A percentile compares a stretch with the other conserved stretches of the same genome.
phyloP scores from a whole-genome alignment of 495 filamentous ascomycete species.

The Glutinoglossum americanum region DNA sequence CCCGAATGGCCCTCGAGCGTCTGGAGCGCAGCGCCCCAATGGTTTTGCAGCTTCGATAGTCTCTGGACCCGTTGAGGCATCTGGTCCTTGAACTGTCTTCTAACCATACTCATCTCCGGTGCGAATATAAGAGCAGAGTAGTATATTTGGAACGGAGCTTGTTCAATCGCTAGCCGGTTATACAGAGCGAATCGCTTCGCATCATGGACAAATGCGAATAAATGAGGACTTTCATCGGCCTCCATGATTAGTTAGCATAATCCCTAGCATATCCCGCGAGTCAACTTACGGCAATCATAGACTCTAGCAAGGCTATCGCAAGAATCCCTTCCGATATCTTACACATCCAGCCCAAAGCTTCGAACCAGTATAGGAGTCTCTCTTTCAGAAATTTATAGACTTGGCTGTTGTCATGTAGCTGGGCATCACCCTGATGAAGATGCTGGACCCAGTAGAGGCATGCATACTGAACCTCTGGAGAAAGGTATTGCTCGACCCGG shows the following conservation, averaged over 20 bases:
- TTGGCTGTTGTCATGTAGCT: not conserved
- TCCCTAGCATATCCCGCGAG: not conserved
- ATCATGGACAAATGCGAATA: not conserved
- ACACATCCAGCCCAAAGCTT: not conserved
- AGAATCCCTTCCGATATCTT: not conserved
- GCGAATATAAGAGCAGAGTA: not conserved
- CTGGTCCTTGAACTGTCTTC: not conserved
- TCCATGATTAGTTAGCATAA: not conserved
- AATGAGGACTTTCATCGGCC: not conserved
- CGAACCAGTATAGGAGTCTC: not conserved
- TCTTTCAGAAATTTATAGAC: not conserved
- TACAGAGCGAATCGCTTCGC: not conserved
- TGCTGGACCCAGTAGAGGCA: conserved; percentile 28
- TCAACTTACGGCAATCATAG: not conserved
- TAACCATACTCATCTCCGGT: not conserved
- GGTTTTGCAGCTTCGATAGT: not conserved
- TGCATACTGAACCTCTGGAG: conserved; percentile 17
- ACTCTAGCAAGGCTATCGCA: not conserved
- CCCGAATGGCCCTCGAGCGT: conserved; percentile 74
- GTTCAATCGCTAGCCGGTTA: not conserved
- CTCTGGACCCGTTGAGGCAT: not conserved
- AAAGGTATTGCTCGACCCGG: conserved; percentile 12
- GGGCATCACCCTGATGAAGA: conserved; percentile 14
- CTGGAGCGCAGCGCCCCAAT: conserved; percentile 22
- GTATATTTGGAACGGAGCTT: not conserved